Evolutionary conservation across 2,329 filamentous ascomycete genomes (phyloP).

Genomic region (Seiridium unicorne): DNA sequence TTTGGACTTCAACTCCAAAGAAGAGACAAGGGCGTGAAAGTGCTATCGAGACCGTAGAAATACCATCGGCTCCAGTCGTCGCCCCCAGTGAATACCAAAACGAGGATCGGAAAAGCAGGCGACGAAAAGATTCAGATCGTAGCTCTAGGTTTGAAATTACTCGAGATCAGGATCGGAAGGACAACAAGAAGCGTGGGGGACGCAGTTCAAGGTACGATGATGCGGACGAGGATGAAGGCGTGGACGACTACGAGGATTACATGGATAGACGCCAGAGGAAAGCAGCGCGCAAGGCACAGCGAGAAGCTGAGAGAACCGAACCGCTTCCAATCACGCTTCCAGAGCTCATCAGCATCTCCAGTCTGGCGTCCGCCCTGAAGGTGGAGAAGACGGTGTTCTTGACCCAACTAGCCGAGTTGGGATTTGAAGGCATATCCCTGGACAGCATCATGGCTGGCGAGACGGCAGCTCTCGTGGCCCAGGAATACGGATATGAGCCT

Average conservation of each 20-base stretch:
- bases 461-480: constrained; percentile 83
- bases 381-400: constrained; percentile 72
- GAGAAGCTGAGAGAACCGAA: constrained; percentile 31
- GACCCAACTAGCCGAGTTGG: constrained; percentile 74
- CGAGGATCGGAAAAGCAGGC: neutral
- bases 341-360: constrained; percentile 86
- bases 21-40: neutral
- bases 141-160: neutral
- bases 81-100: neutral
- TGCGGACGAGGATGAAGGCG: neutral
- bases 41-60: neutral
- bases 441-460: constrained; percentile 90
- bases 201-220: neutral
- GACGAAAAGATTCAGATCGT: neutral
- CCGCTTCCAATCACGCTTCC: constrained; percentile 72
- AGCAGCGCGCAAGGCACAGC: constrained; percentile 38
- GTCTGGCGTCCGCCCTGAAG: constrained; percentile 73
- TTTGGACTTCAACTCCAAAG: neutral
- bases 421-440: constrained; percentile 80
- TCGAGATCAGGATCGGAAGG: neutral
- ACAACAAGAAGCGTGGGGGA: constrained; percentile 1
- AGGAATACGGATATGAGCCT: constrained; percentile 91
- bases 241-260: constrained; percentile 31
- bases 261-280: constrained; percentile 39
- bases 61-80: neutral